Conservation (phyloP, 805 yeast genomes). For the Candida incommunis region DNA sequence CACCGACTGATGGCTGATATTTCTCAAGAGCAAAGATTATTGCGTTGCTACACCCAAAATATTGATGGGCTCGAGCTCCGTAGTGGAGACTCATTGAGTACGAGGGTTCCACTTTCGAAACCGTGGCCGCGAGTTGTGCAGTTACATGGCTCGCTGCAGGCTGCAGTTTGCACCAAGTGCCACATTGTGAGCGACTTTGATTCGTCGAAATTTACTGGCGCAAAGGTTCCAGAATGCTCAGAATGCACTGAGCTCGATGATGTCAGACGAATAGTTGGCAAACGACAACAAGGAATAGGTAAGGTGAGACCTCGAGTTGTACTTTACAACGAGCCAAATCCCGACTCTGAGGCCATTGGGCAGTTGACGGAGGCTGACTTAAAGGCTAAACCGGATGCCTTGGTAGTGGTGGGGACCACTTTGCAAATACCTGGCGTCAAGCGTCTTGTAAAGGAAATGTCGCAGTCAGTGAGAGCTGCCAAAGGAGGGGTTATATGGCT, state of each 20-base stretch:
- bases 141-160: constrained; percentile 69
- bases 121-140: constrained; percentile 53
- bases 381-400: constrained; percentile 54
- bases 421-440: constrained; percentile 66
- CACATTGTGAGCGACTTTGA: constrained; percentile 39
- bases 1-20: constrained; percentile 49
- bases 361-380: constrained; percentile 56
- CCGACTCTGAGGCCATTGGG: constrained; percentile 81
- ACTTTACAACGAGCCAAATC: constrained; percentile 62
- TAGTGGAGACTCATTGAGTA: constrained; percentile 30
- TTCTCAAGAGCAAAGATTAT: constrained; percentile 47
- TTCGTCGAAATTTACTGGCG: constrained; percentile 17
- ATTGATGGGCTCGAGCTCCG: constrained; percentile 68
- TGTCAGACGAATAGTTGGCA: constrained; percentile 44
- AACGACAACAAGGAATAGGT: constrained; percentile 52
- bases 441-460: constrained; percentile 45
- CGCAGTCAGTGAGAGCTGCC: constrained; percentile 39
- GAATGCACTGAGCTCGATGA: constrained; percentile 47
- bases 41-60: constrained; percentile 75
- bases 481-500: constrained; percentile 51
- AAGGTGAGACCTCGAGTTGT: constrained; percentile 52
- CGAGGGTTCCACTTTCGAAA: constrained; percentile 34
- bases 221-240: constrained; percentile 42
- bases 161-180: constrained; percentile 69
- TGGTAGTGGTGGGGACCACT: constrained; percentile 75